These are phyloP conservation scores for Cylindrotheca fusiformis DNA, from an alignment of 108 stramenopile genomes.

Conservation along the genomic window DNA sequence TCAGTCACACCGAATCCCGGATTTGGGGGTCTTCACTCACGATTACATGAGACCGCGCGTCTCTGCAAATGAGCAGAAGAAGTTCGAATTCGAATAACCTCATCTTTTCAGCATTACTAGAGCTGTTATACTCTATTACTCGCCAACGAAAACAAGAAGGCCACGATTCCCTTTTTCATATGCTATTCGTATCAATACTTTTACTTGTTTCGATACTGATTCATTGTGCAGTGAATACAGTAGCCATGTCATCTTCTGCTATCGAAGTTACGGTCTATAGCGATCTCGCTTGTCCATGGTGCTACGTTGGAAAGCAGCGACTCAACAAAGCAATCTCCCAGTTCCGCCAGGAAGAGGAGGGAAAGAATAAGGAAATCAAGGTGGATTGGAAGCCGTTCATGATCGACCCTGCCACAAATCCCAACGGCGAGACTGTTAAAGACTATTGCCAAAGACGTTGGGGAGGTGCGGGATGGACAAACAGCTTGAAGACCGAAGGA, in stretches of 20 bases:
- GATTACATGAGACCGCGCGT: too few species aligned
- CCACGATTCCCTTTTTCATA: background rate
- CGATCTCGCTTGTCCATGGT: slow-evolving; percentile 84
- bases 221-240: too few species aligned
- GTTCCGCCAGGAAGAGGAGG: slow-evolving; percentile 10
- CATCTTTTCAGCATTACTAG: too few species aligned
- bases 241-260: background rate
- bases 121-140: too few species aligned
- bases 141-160: too few species aligned
- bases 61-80: too few species aligned
- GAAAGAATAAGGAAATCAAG: background rate
- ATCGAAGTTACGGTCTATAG: slow-evolving; percentile 49
- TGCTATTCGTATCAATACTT: background rate
- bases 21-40: too few species aligned
- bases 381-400: slow-evolving; percentile 79
- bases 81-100: too few species aligned
- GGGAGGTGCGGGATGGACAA: slow-evolving; percentile 71
- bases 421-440: slow-evolving; percentile 60
- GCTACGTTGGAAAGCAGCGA: slow-evolving; percentile 71
- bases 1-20: too few species aligned
- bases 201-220: too few species aligned
- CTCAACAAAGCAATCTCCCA: slow-evolving; percentile 50
- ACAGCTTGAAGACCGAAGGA: slow-evolving; percentile 50
- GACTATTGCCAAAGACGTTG: slow-evolving; percentile 70
- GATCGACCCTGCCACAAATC: slow-evolving; percentile 66